Base-by-base conservation (phyloP, 2,329 filamentous ascomycete species). In the Pseudopithomyces maydicus region DNA sequence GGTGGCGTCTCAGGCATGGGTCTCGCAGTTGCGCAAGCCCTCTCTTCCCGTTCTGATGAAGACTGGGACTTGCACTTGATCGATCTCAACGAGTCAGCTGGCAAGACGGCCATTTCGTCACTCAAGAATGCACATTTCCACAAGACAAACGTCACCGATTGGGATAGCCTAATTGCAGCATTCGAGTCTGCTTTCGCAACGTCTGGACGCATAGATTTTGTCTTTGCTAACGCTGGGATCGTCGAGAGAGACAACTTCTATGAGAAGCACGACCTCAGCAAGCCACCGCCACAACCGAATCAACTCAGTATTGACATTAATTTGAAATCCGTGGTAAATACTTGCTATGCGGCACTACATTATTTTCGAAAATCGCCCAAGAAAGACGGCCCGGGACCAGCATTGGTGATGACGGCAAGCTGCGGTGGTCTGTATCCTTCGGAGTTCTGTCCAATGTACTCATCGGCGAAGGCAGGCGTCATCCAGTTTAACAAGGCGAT, bases 1-100 rank as follows among this genome's bases (percentile, higher is more conserved):
- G 91, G 91, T 57, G 90, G 85, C 10, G 90, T 89, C 2, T 89
- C 87, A 2, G 79, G 78, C 26, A 79, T 81, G 63, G 79, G 79
- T 46, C 69, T 80, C 22, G 73, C 74, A 17, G 75, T 79, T 43
- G 77, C 77, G n/a, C 59, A 72, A 62, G 71, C 73, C 22, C 72
- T 81, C 44, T 69, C 70, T 17, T 56, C 67, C 29, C 72, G 70
- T 39, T 44, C 48, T 1, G 7, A 53, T 33, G 71, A 71, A 46
- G 65, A 70, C 23, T 80, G 77, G 76, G 65, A 74, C 42, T 58
- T 80, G 17, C 74, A 80, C 53, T 63, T 81, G 20, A 57, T 80
- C 39, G 78, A 80, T 60, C 67, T 79, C 3, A 78, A 77, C 56
- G 63, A 64, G 20, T 62, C 65, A 22, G 70, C 71, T 8, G 77